Evolutionary conservation across 1,139 yeast genomes (phyloP), one percentile per base, ranked within the genome.

Genomic region (Saccharomycopsis hybrid): DNA sequence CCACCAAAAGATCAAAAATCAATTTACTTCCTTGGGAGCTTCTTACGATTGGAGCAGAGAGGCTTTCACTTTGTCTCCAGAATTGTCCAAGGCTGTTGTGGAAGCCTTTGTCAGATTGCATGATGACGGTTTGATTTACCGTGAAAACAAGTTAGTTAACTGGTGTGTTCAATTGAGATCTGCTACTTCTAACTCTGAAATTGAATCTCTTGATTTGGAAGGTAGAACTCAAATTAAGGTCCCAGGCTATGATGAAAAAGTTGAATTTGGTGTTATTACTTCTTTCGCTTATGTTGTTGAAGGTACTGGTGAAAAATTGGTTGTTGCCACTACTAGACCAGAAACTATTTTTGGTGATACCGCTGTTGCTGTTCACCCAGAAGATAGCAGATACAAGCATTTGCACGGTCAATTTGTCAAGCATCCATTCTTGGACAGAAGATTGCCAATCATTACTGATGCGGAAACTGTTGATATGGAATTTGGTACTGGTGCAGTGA

Each of bases 401-500:
- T 76, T 92, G 63, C 98, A 92, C 65, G 98, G 98, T 57, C 89
- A 90, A 67, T 87, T 73, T 65, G 95, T 86, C 53, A 68, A 78
- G 59, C 98, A 92, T 70, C 98, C 98, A 55, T 86, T 92, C 70
- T 71, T 88, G 60, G 87, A 85, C 64, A 84, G 90, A 66, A 76
- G 79, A 63, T 70, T 92, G 52, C 98, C 98, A 58, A 88, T 92
- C 64, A 73, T 92, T 55, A 78, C 90, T 51, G 98, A 92, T 66
- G 66, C 82, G 39, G 96, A 88, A 69, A 94, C 97, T 40, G 98
- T 92, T 57, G 98, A 92, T 68, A 92, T 92, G 97, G 96, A 87
- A 68, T 92, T 92, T 60, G 98, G 98, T 76, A 92, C 98, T 58
- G 98, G 98, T 83, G 98, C 98, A 43, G 98, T 92, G 58, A 92